Base-by-base conservation (phyloP, 331 rosid species). In the Spiraea crenata region DNA sequence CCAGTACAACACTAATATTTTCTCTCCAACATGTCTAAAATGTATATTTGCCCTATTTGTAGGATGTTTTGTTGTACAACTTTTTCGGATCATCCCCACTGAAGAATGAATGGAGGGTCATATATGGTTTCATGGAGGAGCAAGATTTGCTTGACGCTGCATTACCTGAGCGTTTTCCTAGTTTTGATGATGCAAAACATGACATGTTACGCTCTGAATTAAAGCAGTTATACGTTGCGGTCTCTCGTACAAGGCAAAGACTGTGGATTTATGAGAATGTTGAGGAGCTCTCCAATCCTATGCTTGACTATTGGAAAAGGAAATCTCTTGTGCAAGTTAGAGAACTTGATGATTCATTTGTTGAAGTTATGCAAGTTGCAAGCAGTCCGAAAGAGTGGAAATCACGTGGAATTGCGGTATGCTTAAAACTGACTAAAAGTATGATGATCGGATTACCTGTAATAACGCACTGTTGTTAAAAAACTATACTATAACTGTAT, bases 1-100 rank as follows among this genome's bases (percentile, higher is more conserved):
- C 7, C 11, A 12, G 12, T 80, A 20, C 37, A 69, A 34, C 13
- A 42, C 8, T 9, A 45, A 45, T 45, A 45, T 45, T 45, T 45
- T 45, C 11, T 7, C 11, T 45, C 48, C 48, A 45, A 12, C 48
- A 45, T 45, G 48, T 45, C 7, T 45, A 12, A 45, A 45, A 73
- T 80, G n/a, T 44, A 80, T 74, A 70, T 57, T 55, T 63, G 47
- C 46, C 65, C 20, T 46, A 74, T 34, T 34, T 7, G 17, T 64
- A 59, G 34, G 25, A 63, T 38, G 40, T 70, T 7, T 31, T 82
- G 39, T 48, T 82, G 50, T 77, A 77, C 80, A 74, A 82, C n/a
- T 82, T 82, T 62, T 65, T 82, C 35, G 60, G 71, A 5, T 77
- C 86, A 35, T 82, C 86, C 17, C 77, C 75, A 4, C 4, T 74